These are phyloP conservation scores for Candida sp. DNA, from an alignment of 1,139 yeast genomes.

Conservation along the genomic window DNA sequence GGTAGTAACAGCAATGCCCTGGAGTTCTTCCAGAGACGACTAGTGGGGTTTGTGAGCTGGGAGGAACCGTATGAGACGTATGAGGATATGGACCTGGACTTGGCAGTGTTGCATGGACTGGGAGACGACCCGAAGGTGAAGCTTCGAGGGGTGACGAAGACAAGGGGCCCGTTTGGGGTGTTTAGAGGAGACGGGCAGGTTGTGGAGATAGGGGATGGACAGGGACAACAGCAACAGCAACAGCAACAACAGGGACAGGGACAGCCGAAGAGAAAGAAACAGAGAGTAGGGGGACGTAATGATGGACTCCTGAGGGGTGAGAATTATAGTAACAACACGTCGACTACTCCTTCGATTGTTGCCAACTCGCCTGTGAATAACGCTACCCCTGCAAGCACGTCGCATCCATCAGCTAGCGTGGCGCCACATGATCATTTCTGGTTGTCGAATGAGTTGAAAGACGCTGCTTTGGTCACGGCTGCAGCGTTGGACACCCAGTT, in stretches of 20 bases:
- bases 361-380: not conserved
- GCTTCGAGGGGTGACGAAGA: conserved; percentile 51
- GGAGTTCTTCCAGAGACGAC: conserved; percentile 68
- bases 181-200: conserved; percentile 34
- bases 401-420: conserved; percentile 9
- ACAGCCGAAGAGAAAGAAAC: not conserved
- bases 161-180: conserved; percentile 86
- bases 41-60: conserved; percentile 78
- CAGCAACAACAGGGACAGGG: not conserved
- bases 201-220: conserved; percentile 6
- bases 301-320: not conserved
- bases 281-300: not conserved
- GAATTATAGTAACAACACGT: not conserved
- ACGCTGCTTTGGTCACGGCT: conserved; percentile 74
- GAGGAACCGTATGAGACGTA: conserved; percentile 66
- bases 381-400: not conserved
- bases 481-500: conserved; percentile 69
- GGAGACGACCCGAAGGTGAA: conserved; percentile 38
- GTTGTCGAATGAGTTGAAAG: conserved; percentile 72
- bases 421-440: conserved; percentile 50
- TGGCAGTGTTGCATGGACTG: conserved; percentile 64
- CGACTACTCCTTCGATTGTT: not conserved
- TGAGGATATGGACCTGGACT: conserved; percentile 81
- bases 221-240: not conserved
- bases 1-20: conserved; percentile 18